Evolutionary conservation across 495 filamentous ascomycete genomes (phyloP), one percentile per base, ranked within the genome.

Genomic region (Entonaema liquescens): DNA sequence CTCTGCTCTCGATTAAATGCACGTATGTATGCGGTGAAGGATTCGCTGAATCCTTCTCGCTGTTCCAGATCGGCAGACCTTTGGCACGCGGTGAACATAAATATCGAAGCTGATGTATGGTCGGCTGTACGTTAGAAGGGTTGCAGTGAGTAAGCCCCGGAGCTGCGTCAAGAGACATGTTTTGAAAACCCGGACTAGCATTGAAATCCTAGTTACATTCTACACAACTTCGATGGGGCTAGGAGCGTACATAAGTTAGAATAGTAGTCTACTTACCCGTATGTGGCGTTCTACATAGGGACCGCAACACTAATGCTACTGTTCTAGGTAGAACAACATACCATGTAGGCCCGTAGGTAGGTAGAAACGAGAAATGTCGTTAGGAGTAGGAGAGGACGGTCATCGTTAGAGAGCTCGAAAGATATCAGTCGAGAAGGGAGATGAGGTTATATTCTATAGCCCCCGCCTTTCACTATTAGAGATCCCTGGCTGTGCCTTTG

Each of bases 131-230:
- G 59, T 59, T 35, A 59, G 67, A 70, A 56, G 35, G 61, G 62
- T 70, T 70, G 40, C 56, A 64, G 59, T 36, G 47, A 67, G 62
- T 68, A 62, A 62, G 64, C 65, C 49, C 19, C 38, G 54, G 56
- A 61, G 60, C 36, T 62, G 56, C 38, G 60, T 72, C 33, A 54
- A 62, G 44, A 65, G 56, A 65, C 29, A 60, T 61, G 33, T 62
- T 52, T 59, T 55, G 49, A 36, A 68, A 58, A 58, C n/a, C 57
- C 52, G 50, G 52, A 36, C 52, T 13, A 57, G 65, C 57, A 65
- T 68, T 47, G 1, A 7, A 55, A 73, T 73, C 70, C 70, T 68
- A n/a, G n/a, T n/a, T n/a, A 40, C 60, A 62, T 65, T 65, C 55
- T 63, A 54, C 44, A 13, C 21, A 5, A 54, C 38, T 52, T 62